A percentile compares a stretch with the other conserved stretches of the same genome.
Conservation (phyloP, 2,329 filamentous ascomycete species). For the Rasamsonia emersonii region DNA sequence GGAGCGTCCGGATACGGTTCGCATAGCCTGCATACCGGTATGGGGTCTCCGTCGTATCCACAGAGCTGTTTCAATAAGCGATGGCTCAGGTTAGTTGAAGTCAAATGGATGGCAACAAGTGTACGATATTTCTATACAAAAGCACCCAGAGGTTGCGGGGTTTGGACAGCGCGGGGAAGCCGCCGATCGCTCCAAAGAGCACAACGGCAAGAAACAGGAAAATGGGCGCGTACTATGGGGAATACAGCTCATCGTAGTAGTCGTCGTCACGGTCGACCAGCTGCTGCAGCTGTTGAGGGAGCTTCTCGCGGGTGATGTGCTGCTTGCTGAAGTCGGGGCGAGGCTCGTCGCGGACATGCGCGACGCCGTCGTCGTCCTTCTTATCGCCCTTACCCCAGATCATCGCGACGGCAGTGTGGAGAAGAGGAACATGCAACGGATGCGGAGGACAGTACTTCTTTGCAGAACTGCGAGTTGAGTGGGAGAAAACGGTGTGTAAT, state of each 20-base stretch:
- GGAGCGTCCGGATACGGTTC: conserved; percentile 72
- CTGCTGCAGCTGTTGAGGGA: conserved; percentile 48
- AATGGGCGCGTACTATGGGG: conserved; percentile 59
- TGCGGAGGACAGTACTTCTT: conserved; percentile 2
- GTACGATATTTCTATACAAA: too few relatives aligned
- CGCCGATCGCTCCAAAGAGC: neutral
- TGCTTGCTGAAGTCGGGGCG: conserved; percentile 16
- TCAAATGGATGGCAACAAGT: too few relatives aligned
- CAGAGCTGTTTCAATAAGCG: too few relatives aligned
- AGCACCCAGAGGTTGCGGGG: too few relatives aligned
- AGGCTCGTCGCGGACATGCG: conserved; percentile 21
- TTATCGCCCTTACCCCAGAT: conserved; percentile 24
- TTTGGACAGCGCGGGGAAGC: neutral
- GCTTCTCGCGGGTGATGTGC: conserved; percentile 41
- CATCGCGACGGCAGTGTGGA: conserved; percentile 13
- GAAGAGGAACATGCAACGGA: conserved; percentile 1
- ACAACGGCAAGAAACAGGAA: conserved; percentile 3
- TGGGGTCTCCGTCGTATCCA: conserved; percentile 74
- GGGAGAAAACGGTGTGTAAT: too few relatives aligned
- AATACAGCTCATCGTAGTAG: conserved; percentile 67
- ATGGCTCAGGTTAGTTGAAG: too few relatives aligned
- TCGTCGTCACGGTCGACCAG: conserved; percentile 57
- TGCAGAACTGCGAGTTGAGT: too few relatives aligned
- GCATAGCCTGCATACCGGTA: conserved; percentile 92
- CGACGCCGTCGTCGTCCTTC: conserved; percentile 8